Base-by-base conservation (phyloP, 2,329 filamentous ascomycete species). In the Gyromitra esculenta region DNA sequence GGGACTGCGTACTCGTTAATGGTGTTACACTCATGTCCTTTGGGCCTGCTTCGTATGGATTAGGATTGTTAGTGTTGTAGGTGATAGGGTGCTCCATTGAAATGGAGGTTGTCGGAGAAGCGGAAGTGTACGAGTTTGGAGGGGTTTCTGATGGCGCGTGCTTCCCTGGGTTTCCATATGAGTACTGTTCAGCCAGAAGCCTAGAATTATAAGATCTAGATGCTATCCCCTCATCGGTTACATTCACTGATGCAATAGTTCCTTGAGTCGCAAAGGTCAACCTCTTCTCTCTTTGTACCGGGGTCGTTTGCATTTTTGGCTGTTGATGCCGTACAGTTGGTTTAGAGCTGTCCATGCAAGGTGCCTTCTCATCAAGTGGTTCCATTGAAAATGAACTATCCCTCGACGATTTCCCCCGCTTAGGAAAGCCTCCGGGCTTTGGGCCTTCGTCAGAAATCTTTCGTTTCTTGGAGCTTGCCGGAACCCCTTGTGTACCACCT, bases 371-470 rank as follows among this genome's bases (percentile, higher is more conserved):
- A 31, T 69, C 75, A 60, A 66, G 65, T 6, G 71, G 75, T 13
- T 77, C 75, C 45, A 62, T 77, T 8, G 75, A 75, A 75, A 77
- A 77, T 9, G 75, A 75, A 41, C 59, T 75, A 39, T 62, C 75
- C 43, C 75, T 77, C 52, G 71, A 77, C 21, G 65, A 45, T 56
- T 77, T 77, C 64, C 75, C 75, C 18, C 75, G 71, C 50, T 77
- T 77, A 35, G 59, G 39, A 41, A 77, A 64, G 48, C 37, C 43
- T 18, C 57, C 39, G 15, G 52, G 8, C 6, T 74, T 70, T 35
- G 50, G 65, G n/a, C 71, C 43, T 21, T 77, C 75, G 35, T 77
- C 71, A 25, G 71, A 75, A 3, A 70, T 45, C 13, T 77, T 77
- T 50, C 75, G 71, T 54, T 77, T 77, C 71, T 65, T 77, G 15